Base-by-base conservation (phyloP, 306 rosid genomes). In the Hippophae gyantsensis region DNA sequence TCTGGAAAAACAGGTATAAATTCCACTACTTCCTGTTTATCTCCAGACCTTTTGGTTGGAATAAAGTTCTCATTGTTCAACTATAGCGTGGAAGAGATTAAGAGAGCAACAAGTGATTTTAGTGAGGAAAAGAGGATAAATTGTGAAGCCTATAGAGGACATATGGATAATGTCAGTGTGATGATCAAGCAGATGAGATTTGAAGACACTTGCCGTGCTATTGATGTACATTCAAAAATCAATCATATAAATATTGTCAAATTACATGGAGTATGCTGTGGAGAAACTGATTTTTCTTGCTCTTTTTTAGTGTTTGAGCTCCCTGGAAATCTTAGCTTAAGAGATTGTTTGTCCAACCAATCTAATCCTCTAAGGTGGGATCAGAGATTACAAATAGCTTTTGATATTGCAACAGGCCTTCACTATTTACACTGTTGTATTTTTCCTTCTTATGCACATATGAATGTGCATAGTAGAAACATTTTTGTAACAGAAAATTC, bases 181-280 rank as follows among this genome's bases (percentile, higher is more conserved):
- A 86, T 86, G 82, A 64, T 83, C 58, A 81, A 83, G 81, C 72
- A 71, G 84, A 66, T 69, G 76, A 66, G 82, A 60, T 61, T 68
- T 42, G 84, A 78, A 57, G 87, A 83, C 58, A 77, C 76, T 0
- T 32, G 73, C 9, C 65, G 59, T 61, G 74, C 71, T 46, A 86
- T 86, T 48, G 84, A 86, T 63, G 68, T 86, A 42, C 90, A 83
- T 72, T 83, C 78, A 7, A 86, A 72, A 43, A 79, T 83, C 71
- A 86, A 86, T 64, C 88, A 83, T 71, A 62, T 83, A 56, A 86
- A 83, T 47, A 70, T 86, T 65, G 81, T 83, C 76, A 84, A 75
- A 48, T 73, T 83, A 23, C 72, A 65, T 60, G 95, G 86, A 27
- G 84, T 81, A 23, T 83, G 86, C 41, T 83, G 81, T 61, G 84